These are phyloP conservation scores for Rhizopogon vesiculosus DNA, from an alignment of 768 basidiomycete species.

Conservation along the genomic window DNA sequence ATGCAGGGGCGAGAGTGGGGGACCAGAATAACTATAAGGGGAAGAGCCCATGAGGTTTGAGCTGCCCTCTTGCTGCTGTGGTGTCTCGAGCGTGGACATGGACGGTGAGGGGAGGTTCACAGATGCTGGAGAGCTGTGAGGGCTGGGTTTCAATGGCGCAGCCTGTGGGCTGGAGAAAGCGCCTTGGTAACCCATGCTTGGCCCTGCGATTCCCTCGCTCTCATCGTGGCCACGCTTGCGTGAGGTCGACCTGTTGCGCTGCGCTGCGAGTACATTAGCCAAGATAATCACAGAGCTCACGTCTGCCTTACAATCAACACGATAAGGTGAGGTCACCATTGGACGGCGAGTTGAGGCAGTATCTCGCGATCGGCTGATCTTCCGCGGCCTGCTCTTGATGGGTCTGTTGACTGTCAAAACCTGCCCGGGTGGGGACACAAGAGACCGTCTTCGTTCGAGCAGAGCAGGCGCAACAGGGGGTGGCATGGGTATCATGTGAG, in stretches of 20 bases:
- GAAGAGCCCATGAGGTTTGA: slow-evolving; percentile 45
- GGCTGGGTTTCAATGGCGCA: slow-evolving; percentile 43
- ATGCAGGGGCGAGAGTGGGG: slow-evolving; percentile 49
- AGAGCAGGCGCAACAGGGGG: slow-evolving; percentile 27
- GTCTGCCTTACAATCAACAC: slow-evolving; percentile 52
- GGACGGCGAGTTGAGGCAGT: slow-evolving; percentile 48
- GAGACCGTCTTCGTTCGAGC: slow-evolving; percentile 53
- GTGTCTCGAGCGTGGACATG: slow-evolving; percentile 44
- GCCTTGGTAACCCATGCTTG: slow-evolving; percentile 40
- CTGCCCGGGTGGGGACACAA: slow-evolving; percentile 34
- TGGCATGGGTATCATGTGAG: slow-evolving; percentile 18
- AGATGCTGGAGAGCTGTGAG: slow-evolving; percentile 75
- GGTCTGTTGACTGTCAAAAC: slow-evolving; percentile 44
- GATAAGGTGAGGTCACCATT: slow-evolving; percentile 59
- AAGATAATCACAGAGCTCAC: slow-evolving; percentile 1
- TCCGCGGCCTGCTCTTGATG: slow-evolving; percentile 45
- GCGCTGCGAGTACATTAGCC: slow-evolving; percentile 34
- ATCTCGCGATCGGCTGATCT: slow-evolving; percentile 58
- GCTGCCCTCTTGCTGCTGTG: slow-evolving; percentile 45
- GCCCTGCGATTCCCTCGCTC: slow-evolving; percentile 45
- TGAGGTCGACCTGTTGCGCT: slow-evolving; percentile 71
- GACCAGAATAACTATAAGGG: slow-evolving; percentile 37
- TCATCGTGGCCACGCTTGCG: slow-evolving; percentile 72
- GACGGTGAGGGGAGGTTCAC: slow-evolving; percentile 68
- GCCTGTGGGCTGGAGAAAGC: slow-evolving; percentile 53